Conservation (phyloP, 2,329 filamentous ascomycete genomes). For the Pseudogymnoascus verrucosus region DNA sequence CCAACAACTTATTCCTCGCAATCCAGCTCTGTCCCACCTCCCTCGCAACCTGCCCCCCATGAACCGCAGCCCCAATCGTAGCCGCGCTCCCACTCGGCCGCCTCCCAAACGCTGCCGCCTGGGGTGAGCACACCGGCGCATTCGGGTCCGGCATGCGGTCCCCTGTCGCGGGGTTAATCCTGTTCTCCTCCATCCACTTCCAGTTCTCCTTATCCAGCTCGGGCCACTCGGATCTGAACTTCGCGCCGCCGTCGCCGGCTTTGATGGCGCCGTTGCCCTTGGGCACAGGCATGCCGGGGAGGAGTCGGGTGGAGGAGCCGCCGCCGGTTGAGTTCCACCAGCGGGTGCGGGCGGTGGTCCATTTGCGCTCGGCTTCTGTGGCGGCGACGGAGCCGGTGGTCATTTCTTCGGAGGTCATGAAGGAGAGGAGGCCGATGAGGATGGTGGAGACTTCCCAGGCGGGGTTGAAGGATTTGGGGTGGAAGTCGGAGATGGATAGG, state of each 20-base stretch:
- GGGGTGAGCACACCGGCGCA: slow-evolving; percentile 46
- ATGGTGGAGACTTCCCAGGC: slow-evolving; percentile 98
- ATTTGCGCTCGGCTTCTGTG: slow-evolving; percentile 66
- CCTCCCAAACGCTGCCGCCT: slow-evolving; percentile 55
- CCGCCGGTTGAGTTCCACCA: slow-evolving; percentile 98
- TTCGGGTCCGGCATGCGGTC: slow-evolving; percentile 48
- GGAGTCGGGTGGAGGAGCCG: slow-evolving; percentile 54
- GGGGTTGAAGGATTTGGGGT: slow-evolving; percentile 95
- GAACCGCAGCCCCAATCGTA: slow-evolving; percentile 58
- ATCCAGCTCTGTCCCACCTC: slow-evolving; percentile 80
- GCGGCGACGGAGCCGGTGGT: slow-evolving; percentile 85
- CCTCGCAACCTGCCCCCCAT: slow-evolving; percentile 64
- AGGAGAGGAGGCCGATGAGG: slow-evolving; percentile 83
- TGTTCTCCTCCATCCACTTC: slow-evolving; percentile 80
- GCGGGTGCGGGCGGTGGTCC: slow-evolving; percentile 66
- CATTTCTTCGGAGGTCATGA: slow-evolving; percentile 99
- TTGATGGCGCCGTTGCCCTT: slow-evolving; percentile 75
- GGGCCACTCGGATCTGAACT: slow-evolving; percentile 84
- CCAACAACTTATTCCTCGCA: slow-evolving; percentile 66
- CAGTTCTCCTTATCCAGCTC: slow-evolving; percentile 85
- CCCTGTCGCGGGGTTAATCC: slow-evolving; percentile 71
- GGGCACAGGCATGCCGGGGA: slow-evolving; percentile 40
- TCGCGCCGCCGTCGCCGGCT: slow-evolving; percentile 83
- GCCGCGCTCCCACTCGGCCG: slow-evolving; percentile 49
- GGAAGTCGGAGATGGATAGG: slow-evolving; percentile 94